phyloP scores from a whole-genome alignment of 441 rosid species.

The Brassica hybrid region DNA sequence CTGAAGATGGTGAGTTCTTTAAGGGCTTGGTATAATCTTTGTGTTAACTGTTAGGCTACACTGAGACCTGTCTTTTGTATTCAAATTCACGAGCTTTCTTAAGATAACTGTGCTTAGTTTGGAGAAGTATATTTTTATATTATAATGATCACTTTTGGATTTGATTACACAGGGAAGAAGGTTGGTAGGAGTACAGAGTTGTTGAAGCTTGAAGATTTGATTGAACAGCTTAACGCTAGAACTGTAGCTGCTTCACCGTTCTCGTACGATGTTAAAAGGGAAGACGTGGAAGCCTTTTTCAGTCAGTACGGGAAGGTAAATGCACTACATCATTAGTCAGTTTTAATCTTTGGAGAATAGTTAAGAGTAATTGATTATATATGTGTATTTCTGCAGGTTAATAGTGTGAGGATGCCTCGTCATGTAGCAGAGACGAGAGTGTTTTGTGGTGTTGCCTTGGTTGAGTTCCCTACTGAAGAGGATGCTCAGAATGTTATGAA shows the following conservation, averaged over 20 bases:
- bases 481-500: no score
- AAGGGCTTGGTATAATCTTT: no score
- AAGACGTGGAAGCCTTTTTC: slow-evolving; percentile 73
- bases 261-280: slow-evolving; percentile 61
- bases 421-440: no score
- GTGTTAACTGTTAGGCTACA: not conserved
- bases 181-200: slow-evolving; percentile 72
- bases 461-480: no score
- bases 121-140: not conserved
- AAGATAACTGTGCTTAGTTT: no score
- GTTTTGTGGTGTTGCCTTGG: no score
- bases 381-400: no score
- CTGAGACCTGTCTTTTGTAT: not conserved
- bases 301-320: slow-evolving; percentile 71
- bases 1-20: slow-evolving; percentile 74
- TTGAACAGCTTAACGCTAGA: slow-evolving; percentile 70
- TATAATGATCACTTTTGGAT: not conserved
- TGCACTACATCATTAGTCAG: no score
- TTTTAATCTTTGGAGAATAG: no score
- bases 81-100: not conserved
- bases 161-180: slow-evolving; percentile 37
- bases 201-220: slow-evolving; percentile 34
- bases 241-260: slow-evolving; percentile 80
- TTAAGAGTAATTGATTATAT: no score
- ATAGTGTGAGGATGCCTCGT: no score